Evolutionary conservation across 345 rosid species (phyloP), one percentile per base, ranked within the genome.

Genomic region (Corchorus capsularis): DNA sequence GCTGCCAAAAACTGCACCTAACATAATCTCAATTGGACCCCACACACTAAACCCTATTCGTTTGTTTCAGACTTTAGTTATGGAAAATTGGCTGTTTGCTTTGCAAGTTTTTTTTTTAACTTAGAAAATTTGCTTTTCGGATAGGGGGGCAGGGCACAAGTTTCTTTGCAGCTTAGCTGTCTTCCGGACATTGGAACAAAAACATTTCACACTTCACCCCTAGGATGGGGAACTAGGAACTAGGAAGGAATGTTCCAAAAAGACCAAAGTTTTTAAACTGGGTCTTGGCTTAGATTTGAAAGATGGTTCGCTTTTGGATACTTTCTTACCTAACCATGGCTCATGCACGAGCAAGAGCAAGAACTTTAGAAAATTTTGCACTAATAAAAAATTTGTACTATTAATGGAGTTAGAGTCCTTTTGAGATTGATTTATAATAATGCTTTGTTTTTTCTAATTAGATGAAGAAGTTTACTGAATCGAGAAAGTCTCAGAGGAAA

Each of bases 401-500:
- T 27, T 27, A 27, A 1, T 27, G 27, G 27, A 27, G 27, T 27
- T 27, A 0, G 63, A 17, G 15, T 46, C 62, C 52, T 35, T 32
- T 15, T 17, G 13, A 0, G 11, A 14, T 27, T 49, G 27, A 27
- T 12, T 2, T 59, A 54, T 32, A 62, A 54, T 32, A 62, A 10
- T 50, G 45, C 17, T 22, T 56, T 59, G 22, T 65, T 75, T 11
- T 72, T 53, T 39, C 50, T 75, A 27, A 59, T 66, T 46, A 93
- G 96, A 93, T 96, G 97, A 63, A 86, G 83, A 89, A 89, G 87
- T 96, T 96, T 77, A 81, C 90, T 56, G 90, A 90, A 17, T 77
- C 89, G 8, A 84, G 94, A 88, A 83, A 87, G 83, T 85, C 85
- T 55, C 78, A 75, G 77, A 65, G 78, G 83, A 83, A n/a, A 1